A percentile compares a stretch with the other conserved stretches of the same genome.
These are phyloP conservation scores for Hypoxylon sp. DNA, from an alignment of 2,329 filamentous ascomycete species.

Conservation along the genomic window DNA sequence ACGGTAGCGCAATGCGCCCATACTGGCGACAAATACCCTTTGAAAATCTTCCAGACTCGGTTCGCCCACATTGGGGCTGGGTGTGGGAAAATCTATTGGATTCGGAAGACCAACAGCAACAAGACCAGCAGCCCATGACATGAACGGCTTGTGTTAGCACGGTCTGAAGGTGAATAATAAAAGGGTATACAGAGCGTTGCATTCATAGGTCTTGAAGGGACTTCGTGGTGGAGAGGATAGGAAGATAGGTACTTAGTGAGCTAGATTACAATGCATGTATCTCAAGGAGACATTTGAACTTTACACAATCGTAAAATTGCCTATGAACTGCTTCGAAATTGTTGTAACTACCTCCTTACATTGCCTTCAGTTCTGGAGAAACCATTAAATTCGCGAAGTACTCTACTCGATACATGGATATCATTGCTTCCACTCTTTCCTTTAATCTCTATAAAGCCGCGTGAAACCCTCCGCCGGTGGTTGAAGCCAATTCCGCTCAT, in stretches of 20 bases:
- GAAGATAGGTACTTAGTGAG: not conserved
- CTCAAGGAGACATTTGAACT: not conserved
- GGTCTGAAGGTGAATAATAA: not conserved
- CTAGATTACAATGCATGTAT: not conserved
- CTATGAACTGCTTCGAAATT: not conserved
- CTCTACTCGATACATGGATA: constrained; percentile 5
- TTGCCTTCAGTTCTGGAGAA: not conserved
- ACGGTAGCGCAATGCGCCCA: not conserved
- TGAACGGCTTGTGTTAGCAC: not conserved
- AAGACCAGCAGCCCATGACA: not conserved
- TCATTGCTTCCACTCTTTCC: not conserved
- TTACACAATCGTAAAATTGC: not conserved
- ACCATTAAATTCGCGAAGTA: not conserved
- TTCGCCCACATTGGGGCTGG: not conserved
- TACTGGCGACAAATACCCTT: not conserved
- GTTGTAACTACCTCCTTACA: not conserved
- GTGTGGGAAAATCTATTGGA: not conserved
- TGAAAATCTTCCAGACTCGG: not conserved
- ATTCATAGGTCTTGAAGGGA: not conserved
- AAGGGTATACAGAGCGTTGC: not conserved
- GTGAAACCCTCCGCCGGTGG: constrained; percentile 86
- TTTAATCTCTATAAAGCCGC: constrained; percentile 64
- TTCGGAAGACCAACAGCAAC: not conserved
- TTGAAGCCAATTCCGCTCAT: constrained; percentile 93
- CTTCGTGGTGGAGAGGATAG: not conserved